Evolutionary conservation across 2,329 filamentous ascomycete genomes (phyloP).

Genomic region (Paramyrothecium roridum): DNA sequence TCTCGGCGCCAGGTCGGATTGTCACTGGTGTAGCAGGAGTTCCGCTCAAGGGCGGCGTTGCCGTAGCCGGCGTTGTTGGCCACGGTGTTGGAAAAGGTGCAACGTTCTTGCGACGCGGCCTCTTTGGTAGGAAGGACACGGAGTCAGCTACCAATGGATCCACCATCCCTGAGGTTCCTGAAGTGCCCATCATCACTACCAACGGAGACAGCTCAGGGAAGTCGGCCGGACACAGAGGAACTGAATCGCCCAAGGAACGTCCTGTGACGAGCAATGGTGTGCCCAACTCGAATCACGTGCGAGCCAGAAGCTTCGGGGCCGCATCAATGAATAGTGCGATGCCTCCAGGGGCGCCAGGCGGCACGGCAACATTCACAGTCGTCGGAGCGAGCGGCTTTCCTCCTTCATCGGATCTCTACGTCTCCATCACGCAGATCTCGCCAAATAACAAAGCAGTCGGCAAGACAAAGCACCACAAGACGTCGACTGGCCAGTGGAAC

Average conservation of each 20-base stretch:
- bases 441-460: slow-evolving; percentile 75
- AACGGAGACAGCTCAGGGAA: slow-evolving; percentile 40
- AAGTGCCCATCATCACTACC: slow-evolving; percentile 31
- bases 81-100: slow-evolving; percentile 86
- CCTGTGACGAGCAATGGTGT: slow-evolving; percentile 21
- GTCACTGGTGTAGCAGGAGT: slow-evolving; percentile 77
- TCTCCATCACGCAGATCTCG: slow-evolving; percentile 65
- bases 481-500: slow-evolving; percentile 58
- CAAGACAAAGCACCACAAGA: slow-evolving; percentile 90
- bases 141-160: slow-evolving; percentile 51
- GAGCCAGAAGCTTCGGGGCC: slow-evolving; percentile 58
- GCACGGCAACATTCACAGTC: slow-evolving; percentile 77
- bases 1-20: slow-evolving; percentile 82
- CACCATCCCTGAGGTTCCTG: slow-evolving; percentile 31
- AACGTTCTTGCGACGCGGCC: slow-evolving; percentile 82
- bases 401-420: slow-evolving; percentile 72
- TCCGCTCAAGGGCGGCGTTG: slow-evolving; percentile 88
- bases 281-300: slow-evolving; percentile 32
- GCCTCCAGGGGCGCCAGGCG: slow-evolving; percentile 58
- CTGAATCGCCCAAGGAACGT: slow-evolving; percentile 15
- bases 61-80: slow-evolving; percentile 68
- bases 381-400: slow-evolving; percentile 78
- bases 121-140: slow-evolving; percentile 70
- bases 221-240: slow-evolving; percentile 30
- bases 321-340: slow-evolving; percentile 66